Evolutionary conservation across 345 rosid species (phyloP), one percentile per base, ranked within the genome.

Genomic region (Sisymbrium irio): DNA sequence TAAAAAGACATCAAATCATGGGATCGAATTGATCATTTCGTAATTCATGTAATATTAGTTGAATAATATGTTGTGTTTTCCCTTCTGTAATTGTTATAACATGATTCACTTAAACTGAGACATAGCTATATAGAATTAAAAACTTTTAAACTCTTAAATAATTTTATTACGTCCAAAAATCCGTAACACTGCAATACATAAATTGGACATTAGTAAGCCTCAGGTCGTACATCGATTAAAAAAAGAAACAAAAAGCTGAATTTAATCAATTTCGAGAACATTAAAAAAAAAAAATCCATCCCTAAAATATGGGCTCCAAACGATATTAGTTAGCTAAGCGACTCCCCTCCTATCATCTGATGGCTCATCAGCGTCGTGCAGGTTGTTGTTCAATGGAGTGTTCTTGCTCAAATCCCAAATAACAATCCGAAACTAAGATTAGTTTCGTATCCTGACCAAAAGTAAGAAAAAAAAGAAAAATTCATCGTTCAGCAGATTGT

Each of bases 381-480:
- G 82, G 77, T 62, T 77, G 83, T 69, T 87, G 83, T 67, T 87
- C 93, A 39, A 94, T 77, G 59, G 90, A 81, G 72, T 87, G 81
- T 71, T 88, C 97, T 84, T 83, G 96, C 33, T 95, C 96, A 69
- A 85, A 86, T 66, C 99, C 96, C 69, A 95, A 47, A 80, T 95
- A 94, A 80, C 97, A 94, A 80, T 94, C 99, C 7, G 99, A 94
- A 74, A 94, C 85, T 59, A 92, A 42, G 61, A 87, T 76, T 66
- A 94, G 75, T 73, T 88, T 91, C 65, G 84, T 77, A 56, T 88
- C 96, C 98, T 92, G 96, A 27, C 45, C 30, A 67, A 4, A 71
- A 20, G 17, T 15, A 20, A n/a, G n/a, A n/a, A 28, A 55, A 15
- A 45, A 35, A 54, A 44, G 30, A 47, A 3, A 62, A 37, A 39